Evolutionary conservation across 75 land plant genomes (phyloP).

Genomic region (Cupressus sempervirens): DNA sequence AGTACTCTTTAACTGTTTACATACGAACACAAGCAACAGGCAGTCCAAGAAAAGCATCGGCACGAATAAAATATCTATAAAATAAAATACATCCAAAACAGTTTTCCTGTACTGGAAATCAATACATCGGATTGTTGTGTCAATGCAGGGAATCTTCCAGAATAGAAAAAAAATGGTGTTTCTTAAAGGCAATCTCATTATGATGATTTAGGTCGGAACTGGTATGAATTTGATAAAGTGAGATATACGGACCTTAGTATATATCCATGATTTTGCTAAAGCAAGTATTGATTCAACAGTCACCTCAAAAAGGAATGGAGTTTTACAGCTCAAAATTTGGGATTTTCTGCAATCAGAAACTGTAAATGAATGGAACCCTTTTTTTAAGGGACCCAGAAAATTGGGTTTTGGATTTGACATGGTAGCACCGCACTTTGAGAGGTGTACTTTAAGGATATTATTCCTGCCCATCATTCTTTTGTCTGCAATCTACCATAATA

Average conservation of each 20-base stretch:
- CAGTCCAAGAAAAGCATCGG: not conserved
- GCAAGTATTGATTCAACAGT: not conserved
- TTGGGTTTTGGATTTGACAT: not conserved
- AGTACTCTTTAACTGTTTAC: not conserved
- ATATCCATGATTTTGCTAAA: not conserved
- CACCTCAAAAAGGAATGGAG: not conserved
- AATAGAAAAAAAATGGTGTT: not conserved
- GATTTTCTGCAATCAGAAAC: not conserved
- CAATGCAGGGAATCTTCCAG: conserved; percentile 3
- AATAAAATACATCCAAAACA: not conserved
- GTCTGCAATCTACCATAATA: conserved; percentile 5
- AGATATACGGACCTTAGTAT: too few species aligned
- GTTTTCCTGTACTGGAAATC: not conserved
- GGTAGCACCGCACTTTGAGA: not conserved
- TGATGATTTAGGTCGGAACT: not conserved
- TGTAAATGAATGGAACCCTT: not conserved
- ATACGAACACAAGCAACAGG: not conserved
- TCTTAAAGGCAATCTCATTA: not conserved
- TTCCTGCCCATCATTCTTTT: conserved; percentile 2
- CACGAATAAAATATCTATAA: not conserved
- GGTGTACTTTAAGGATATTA: not conserved
- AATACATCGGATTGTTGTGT: not conserved
- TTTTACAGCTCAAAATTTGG: not conserved
- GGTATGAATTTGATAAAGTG: too few species aligned
- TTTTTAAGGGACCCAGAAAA: conserved; percentile 1